Evolutionary conservation across 306 rosid genomes (phyloP).

Genomic region (Biancaea sappan): DNA sequence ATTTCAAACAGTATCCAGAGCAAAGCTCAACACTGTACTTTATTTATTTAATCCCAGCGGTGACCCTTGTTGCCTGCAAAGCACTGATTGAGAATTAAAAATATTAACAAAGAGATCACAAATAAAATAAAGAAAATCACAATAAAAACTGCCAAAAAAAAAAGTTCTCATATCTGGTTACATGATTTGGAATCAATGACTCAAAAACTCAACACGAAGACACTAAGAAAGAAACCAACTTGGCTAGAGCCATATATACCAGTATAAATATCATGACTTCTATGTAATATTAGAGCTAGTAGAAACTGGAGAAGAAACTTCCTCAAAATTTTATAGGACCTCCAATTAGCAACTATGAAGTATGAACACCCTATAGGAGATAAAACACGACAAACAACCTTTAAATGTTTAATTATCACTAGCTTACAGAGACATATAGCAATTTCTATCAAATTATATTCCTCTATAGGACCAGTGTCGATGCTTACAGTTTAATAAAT

Average conservation of each 20-base stretch:
- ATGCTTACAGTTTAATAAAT: constrained; percentile 4
- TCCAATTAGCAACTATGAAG: neutral
- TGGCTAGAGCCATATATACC: neutral
- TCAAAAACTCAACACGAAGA: constrained; percentile 1
- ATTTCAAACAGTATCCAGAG: constrained; percentile 32
- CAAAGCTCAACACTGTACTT: constrained; percentile 26
- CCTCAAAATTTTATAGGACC: neutral
- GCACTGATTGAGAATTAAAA: constrained; percentile 26
- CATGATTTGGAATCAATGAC: neutral
- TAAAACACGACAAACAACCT: neutral
- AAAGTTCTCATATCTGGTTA: neutral
- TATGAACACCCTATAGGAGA: neutral
- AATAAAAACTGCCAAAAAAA: constrained; percentile 13
- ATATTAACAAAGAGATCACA: constrained; percentile 29
- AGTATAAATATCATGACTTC: neutral
- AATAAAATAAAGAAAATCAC: constrained; percentile 11
- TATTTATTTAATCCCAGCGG: constrained; percentile 31
- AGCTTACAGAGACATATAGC: neutral
- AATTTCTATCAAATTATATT: neutral
- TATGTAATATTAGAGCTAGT: neutral
- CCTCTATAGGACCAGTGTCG: neutral
- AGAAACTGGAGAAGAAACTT: constrained; percentile 1
- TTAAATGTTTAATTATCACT: neutral
- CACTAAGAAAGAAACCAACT: neutral
- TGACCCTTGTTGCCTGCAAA: constrained; percentile 40